phyloP scores from a whole-genome alignment of 2,329 filamentous ascomycete species.

The Ascocoryne sarcoides region DNA sequence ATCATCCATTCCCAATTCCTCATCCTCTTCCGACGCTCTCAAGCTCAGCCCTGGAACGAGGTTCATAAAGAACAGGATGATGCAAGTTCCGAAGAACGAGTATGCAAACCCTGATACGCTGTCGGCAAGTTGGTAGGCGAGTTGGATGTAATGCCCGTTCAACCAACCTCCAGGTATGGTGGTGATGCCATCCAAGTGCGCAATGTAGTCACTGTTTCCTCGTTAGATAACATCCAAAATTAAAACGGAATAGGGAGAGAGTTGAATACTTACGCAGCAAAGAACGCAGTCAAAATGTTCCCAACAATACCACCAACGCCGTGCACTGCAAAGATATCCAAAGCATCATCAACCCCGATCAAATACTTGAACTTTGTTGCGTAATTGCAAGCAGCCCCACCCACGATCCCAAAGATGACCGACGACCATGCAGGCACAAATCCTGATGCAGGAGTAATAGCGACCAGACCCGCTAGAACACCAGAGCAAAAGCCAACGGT shows the following conservation, averaged over 20 bases:
- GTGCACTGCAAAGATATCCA: slow-evolving; percentile 84
- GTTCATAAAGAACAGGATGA: slow-evolving; percentile 73
- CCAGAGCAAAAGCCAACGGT: slow-evolving; percentile 88
- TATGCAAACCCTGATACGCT: slow-evolving; percentile 66
- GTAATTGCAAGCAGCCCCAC: slow-evolving; percentile 66
- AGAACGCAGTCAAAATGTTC: slow-evolving; percentile 69
- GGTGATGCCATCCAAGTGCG: slow-evolving; percentile 58
- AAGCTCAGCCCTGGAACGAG: slow-evolving; percentile 65
- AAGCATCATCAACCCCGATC: slow-evolving; percentile 67
- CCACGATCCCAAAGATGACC: slow-evolving; percentile 65
- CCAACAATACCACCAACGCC: slow-evolving; percentile 68
- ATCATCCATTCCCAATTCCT: slow-evolving; percentile 76
- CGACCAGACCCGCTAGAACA: slow-evolving; percentile 74
- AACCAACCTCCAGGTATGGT: slow-evolving; percentile 68
- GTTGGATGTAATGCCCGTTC: slow-evolving; percentile 71
- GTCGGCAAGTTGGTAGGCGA: slow-evolving; percentile 77
- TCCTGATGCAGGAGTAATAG: slow-evolving; percentile 76
- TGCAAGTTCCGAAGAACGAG: slow-evolving; percentile 65
- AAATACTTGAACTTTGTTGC: slow-evolving; percentile 83
- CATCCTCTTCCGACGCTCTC: slow-evolving; percentile 33
- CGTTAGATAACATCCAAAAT: slow-evolving; percentile 1
- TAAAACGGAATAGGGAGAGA: not conserved
- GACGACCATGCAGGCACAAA: slow-evolving; percentile 79
- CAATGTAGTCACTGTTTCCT: slow-evolving; percentile 49
- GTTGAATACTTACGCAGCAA: slow-evolving; percentile 52